Conservation (phyloP, 2,329 filamentous ascomycete genomes). For the Botrytis elliptica region DNA sequence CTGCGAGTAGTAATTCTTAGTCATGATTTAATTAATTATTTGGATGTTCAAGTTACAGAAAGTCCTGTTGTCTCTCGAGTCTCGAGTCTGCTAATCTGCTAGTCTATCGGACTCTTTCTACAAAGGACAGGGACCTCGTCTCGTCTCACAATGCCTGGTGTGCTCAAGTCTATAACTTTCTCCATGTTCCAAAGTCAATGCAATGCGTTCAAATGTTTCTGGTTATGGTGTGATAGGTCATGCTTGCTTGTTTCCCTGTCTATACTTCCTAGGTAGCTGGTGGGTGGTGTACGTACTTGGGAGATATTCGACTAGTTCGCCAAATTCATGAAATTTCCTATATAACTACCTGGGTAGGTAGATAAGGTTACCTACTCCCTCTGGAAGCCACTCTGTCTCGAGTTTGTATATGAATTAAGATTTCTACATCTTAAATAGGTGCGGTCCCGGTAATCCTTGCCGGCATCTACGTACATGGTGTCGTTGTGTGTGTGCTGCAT, state of each 20-base stretch:
- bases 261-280: neutral
- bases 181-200: slow-evolving; percentile 5
- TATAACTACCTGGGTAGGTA: too few species aligned
- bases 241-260: neutral
- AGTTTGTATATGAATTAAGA: neutral
- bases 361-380: neutral
- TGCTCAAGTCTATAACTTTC: neutral
- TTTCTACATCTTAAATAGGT: neutral
- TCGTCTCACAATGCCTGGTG: neutral
- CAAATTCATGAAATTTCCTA: neutral
- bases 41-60: neutral
- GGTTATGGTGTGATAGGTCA: neutral
- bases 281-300: neutral
- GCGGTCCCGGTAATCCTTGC: neutral
- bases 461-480: neutral
- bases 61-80: neutral
- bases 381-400: neutral
- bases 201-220: neutral
- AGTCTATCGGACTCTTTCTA: neutral
- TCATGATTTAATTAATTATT: neutral
- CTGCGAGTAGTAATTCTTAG: neutral
- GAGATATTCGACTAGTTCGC: neutral
- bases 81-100: neutral
- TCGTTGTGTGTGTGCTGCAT: neutral
- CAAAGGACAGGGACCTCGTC: neutral